Base-by-base conservation (phyloP, 2,329 filamentous ascomycete species). In the Sporothrix inflata region DNA sequence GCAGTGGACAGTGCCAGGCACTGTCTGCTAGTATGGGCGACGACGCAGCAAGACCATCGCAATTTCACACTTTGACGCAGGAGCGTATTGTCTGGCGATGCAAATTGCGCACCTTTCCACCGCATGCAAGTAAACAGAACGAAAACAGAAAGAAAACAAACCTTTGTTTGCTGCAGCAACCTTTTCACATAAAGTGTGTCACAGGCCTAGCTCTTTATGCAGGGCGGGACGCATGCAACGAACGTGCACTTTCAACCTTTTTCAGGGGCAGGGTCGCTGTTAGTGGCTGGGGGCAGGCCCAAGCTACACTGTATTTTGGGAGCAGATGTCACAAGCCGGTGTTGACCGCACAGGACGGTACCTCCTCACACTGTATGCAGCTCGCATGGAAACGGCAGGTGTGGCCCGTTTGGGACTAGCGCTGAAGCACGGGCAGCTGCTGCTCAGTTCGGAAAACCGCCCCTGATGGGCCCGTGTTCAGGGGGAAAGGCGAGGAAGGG, bases 171-270 rank as follows among this genome's bases (percentile, higher is more conserved):
- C 24, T 34, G 63, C 42, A 27, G 47, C 66, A 55, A 30, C 42
- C 65, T 60, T 60, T 27, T 70, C 68, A 61, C 40, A 61, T 49
- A 69, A 51, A 60, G 65, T 67, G 66, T 69, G 53, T 61, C 68
- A 61, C 38, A 60, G 38, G 42, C 68, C 53, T 11, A 70, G 45
- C 45, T 38, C 8, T 34, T 7, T 60, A 70, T 70, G 68, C 68
- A 70, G 24, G 53, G 53, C 51, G 67, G 67, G 51, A 60, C 16
- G 66, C 47, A 60, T 61, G 51, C 51, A 60, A 24, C 67, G 49
- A 30, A 57, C 51, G 51, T 70, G 68, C 68, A 70, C 66, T 34
- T 67, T 67, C 3, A 40, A 7, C 27, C 27, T n/a, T 49, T 30
- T 24, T 38, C 51, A 45, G 34, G 49, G 67, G 51, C 51, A 60